phyloP scores from a whole-genome alignment of 2,329 filamentous ascomycete genomes.

The Berkeleyomyces rouxiae region DNA sequence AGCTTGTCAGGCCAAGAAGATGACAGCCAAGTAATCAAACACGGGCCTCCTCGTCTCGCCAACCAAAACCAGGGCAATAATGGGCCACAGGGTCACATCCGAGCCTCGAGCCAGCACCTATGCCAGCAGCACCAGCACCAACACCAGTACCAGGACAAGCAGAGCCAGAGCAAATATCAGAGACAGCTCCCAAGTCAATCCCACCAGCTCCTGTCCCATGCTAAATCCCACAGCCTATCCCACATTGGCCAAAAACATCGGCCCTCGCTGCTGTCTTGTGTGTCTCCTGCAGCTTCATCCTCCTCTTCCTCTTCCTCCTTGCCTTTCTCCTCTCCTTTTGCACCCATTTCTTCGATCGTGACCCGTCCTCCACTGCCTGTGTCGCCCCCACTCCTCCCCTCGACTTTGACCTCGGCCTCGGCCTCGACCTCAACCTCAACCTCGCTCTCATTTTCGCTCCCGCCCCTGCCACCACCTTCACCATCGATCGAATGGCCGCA shows the following conservation, averaged over 20 bases:
- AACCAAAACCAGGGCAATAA: constrained; percentile 7
- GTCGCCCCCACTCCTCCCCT: not conserved
- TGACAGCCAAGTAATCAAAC: constrained; percentile 5
- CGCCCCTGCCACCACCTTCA: constrained; percentile 1
- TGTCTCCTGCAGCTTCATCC: constrained; percentile 6
- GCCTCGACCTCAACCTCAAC: not conserved
- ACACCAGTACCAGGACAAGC: not conserved
- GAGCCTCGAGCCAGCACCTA: constrained; percentile 9
- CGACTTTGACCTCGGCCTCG: not conserved
- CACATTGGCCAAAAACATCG: not conserved
- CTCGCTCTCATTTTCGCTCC: not conserved
- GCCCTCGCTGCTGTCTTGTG: not conserved
- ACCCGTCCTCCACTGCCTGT: not conserved
- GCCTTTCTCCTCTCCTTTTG: constrained; percentile 1
- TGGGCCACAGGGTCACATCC: constrained; percentile 5
- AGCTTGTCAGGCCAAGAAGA: constrained; percentile 4
- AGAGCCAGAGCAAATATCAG: constrained; percentile 2
- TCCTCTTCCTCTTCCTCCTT: constrained; percentile 6
- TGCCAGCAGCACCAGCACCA: not conserved
- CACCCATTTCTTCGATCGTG: not conserved
- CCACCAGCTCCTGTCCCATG: not conserved
- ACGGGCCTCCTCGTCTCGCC: constrained; percentile 12
- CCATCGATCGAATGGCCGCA: constrained; percentile 11
- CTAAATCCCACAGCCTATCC: constrained; percentile 1
- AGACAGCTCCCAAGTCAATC: constrained; percentile 1